Conservation (phyloP, 2,329 filamentous ascomycete genomes). For the Fusarium sp. region DNA sequence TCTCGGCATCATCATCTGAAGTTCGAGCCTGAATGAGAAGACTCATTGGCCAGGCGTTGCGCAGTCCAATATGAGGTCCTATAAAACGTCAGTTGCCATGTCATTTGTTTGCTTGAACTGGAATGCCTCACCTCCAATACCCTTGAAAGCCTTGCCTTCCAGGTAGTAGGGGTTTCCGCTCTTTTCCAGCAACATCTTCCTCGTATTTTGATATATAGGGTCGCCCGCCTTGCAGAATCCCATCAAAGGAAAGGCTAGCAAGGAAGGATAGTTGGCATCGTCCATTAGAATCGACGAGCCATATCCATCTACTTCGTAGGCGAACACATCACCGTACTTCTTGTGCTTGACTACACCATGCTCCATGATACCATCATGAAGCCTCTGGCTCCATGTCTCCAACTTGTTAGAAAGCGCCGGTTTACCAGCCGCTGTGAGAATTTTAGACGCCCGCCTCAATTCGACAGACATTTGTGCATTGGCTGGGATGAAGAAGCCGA, state of each 20-base stretch:
- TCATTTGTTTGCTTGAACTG: background rate
- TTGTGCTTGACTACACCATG: constrained; percentile 85
- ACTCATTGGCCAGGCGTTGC: constrained; percentile 97
- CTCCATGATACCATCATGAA: constrained; percentile 85
- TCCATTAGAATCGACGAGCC: constrained; percentile 89
- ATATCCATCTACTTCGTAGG: constrained; percentile 90
- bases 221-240: constrained; percentile 79
- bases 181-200: constrained; percentile 81
- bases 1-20: constrained; percentile 85
- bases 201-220: constrained; percentile 86
- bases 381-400: constrained; percentile 71
- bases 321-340: constrained; percentile 84
- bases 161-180: constrained; percentile 91
- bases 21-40: constrained; percentile 93
- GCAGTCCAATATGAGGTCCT: constrained; percentile 82
- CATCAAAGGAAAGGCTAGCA: constrained; percentile 83
- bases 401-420: constrained; percentile 67
- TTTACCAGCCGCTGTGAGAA: constrained; percentile 75
- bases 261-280: constrained; percentile 87
- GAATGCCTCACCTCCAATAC: constrained; percentile 81
- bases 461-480: constrained; percentile 98
- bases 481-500: constrained; percentile 94
- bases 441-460: constrained; percentile 78
- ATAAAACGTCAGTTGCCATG: constrained; percentile 21
- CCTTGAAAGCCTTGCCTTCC: constrained; percentile 80